Base-by-base conservation (phyloP, 2,329 filamentous ascomycete genomes). In the Trichoderma simmonsii region DNA sequence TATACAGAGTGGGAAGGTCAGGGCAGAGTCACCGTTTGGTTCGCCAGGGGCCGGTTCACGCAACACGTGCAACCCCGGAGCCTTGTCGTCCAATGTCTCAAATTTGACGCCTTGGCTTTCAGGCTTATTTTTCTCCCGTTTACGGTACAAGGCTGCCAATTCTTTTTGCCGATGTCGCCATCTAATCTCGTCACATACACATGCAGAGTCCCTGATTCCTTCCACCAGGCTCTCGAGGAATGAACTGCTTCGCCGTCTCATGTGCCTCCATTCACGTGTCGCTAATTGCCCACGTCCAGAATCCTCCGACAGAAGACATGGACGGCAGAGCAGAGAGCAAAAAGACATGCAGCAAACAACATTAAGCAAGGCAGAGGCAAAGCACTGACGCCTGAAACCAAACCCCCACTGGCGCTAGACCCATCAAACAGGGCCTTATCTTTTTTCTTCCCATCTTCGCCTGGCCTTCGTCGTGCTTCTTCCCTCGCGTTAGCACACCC, bases 361-460 rank as follows among this genome's bases (percentile, higher is more conserved):
- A 43, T n/a, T 18, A 43, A 43, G 39, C 39, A 43, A 60, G 8
- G 14, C 18, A 21, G n/a, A 60, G n/a, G 57, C 57, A 60, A 21
- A 34, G 57, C 57, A 60, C 56, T 60, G 66, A 54, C 56, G 66
- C 24, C 66, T 70, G 66, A 59, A 70, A 61, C 66, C 60, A 62
- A 62, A 54, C 39, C 39, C 66, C 57, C 60, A 39, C 60, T 32
- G 30, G 21, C 54, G 48, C 56, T 51, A 34, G 56, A 61, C 66
- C 66, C 66, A 70, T 70, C 57, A 61, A 36, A 36, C 66, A 69
- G 57, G 57, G 66, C 56, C 66, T 62, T 28, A 54, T 70, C 57
- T 70, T 34, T 54, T 62, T 48, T 28, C 26, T 26, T 32, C 56
- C 30, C 15, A 32, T 59, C 32, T 60, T 34, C 28, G 28, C 11